Conservation (phyloP, 176 grass and related monocot species). For the Luzula sylvatica region DNA sequence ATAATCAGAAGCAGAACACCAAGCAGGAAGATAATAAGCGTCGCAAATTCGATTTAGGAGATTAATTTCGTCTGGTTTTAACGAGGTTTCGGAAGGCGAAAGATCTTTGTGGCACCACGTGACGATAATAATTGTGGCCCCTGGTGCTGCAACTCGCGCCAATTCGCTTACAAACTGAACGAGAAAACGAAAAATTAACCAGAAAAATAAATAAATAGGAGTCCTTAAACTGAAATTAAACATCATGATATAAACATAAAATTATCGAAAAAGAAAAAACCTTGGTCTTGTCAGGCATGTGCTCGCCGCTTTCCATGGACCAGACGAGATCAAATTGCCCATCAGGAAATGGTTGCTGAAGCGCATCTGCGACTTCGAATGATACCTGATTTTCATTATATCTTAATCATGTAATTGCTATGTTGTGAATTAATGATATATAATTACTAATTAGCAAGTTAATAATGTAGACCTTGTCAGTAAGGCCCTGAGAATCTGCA, state of each 20-base stretch:
- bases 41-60: slow-evolving; percentile 79
- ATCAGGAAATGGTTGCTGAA: slow-evolving; percentile 86
- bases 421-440: too few relatives aligned
- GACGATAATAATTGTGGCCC: slow-evolving; percentile 78
- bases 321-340: slow-evolving; percentile 80
- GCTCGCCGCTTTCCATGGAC: slow-evolving; percentile 99
- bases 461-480: slow-evolving; percentile 39
- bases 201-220: not conserved
- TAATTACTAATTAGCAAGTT: not conserved
- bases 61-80: slow-evolving; percentile 63
- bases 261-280: slow-evolving; percentile 9
- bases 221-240: too few relatives aligned
- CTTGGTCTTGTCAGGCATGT: slow-evolving; percentile 91
- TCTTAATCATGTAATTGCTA: too few relatives aligned
- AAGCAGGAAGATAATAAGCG: slow-evolving; percentile 84
- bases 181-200: not conserved
- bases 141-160: slow-evolving; percentile 64
- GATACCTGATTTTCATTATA: slow-evolving; percentile 34
- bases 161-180: slow-evolving; percentile 65
- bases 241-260: too few relatives aligned
- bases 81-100: slow-evolving; percentile 35
- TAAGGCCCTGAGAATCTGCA: slow-evolving; percentile 36
- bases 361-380: slow-evolving; percentile 88
- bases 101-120: slow-evolving; percentile 97
- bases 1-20: slow-evolving; percentile 91